These are phyloP conservation scores for Hypoxylon fuscum DNA, from an alignment of 495 filamentous ascomycete genomes.

Conservation along the genomic window DNA sequence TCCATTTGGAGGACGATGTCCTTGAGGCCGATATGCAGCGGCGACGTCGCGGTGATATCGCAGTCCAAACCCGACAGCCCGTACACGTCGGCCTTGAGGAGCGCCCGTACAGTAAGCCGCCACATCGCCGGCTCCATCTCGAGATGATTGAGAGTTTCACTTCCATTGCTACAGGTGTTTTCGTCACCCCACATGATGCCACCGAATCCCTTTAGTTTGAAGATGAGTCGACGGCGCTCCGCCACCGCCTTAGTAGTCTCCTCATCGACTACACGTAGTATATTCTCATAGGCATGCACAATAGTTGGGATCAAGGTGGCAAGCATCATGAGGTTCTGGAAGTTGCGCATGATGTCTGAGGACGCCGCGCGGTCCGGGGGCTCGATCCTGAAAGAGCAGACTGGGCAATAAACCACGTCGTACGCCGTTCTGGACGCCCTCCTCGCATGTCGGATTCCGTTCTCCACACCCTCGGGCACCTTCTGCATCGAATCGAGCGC, in stretches of 20 bases:
- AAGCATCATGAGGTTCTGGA: slow-evolving; percentile 74
- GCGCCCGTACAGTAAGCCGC: slow-evolving; percentile 58
- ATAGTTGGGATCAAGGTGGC: slow-evolving; percentile 70
- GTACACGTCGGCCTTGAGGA: slow-evolving; percentile 63
- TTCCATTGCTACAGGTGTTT: slow-evolving; percentile 41
- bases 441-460: slow-evolving; percentile 65
- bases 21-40: slow-evolving; percentile 55
- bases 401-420: slow-evolving; percentile 65
- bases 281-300: slow-evolving; percentile 63
- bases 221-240: slow-evolving; percentile 51
- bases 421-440: slow-evolving; percentile 64
- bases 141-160: slow-evolving; percentile 36
- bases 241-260: slow-evolving; percentile 49
- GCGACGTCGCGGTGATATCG: neutral
- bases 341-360: slow-evolving; percentile 42
- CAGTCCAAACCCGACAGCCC: slow-evolving; percentile 45
- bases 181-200: slow-evolving; percentile 52
- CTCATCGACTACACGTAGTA: slow-evolving; percentile 57
- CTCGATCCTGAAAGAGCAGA: slow-evolving; percentile 60
- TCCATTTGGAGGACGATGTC: slow-evolving; percentile 62
- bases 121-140: slow-evolving; percentile 58
- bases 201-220: slow-evolving; percentile 56
- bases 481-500: slow-evolving; percentile 57
- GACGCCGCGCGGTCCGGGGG: slow-evolving; percentile 29
- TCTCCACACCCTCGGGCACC: slow-evolving; percentile 51